phyloP scores from a whole-genome alignment of 2,329 filamentous ascomycete genomes.

The Ophiostoma perfectum region DNA sequence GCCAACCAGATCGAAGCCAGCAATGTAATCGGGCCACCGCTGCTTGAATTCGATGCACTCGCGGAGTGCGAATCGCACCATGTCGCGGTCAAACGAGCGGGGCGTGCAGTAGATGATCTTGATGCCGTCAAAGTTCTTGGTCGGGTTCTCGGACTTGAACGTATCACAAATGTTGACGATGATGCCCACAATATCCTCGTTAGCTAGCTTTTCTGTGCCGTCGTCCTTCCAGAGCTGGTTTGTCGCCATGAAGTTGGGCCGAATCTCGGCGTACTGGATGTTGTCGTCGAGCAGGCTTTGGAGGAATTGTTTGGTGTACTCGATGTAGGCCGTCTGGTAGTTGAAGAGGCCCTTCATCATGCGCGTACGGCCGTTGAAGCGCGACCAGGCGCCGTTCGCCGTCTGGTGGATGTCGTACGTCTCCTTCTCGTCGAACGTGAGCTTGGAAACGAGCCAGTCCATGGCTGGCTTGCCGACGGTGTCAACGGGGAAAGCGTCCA shows the following conservation, averaged over 20 bases:
- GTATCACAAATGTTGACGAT: constrained; percentile 50
- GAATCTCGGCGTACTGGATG: constrained; percentile 66
- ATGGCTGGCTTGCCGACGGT: constrained; percentile 33
- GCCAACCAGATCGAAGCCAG: constrained; percentile 65
- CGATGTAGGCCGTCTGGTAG: constrained; percentile 57
- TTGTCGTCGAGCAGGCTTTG: constrained; percentile 58
- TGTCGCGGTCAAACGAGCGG: constrained; percentile 47
- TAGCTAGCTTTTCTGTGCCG: constrained; percentile 47
- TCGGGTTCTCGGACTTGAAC: constrained; percentile 39
- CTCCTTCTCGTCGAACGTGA: constrained; percentile 57
- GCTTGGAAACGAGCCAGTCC: constrained; percentile 56
- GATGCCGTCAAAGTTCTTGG: constrained; percentile 53
- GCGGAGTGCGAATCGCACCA: constrained; percentile 49
- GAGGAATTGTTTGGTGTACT: constrained; percentile 56
- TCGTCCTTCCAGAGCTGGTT: constrained; percentile 59
- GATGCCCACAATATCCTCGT: constrained; percentile 55
- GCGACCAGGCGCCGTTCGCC: constrained; percentile 49
- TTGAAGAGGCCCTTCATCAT: constrained; percentile 70
- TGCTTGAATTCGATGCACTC: constrained; percentile 59
- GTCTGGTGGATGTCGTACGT: constrained; percentile 49
- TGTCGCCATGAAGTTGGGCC: constrained; percentile 61
- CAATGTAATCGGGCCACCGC: constrained; percentile 54
- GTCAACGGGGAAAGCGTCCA: constrained; percentile 34
- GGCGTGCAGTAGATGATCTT: constrained; percentile 70
- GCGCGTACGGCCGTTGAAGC: constrained; percentile 63